These are phyloP conservation scores for Calonectria crousiana DNA, from an alignment of 2,329 filamentous ascomycete species.

Conservation along the genomic window DNA sequence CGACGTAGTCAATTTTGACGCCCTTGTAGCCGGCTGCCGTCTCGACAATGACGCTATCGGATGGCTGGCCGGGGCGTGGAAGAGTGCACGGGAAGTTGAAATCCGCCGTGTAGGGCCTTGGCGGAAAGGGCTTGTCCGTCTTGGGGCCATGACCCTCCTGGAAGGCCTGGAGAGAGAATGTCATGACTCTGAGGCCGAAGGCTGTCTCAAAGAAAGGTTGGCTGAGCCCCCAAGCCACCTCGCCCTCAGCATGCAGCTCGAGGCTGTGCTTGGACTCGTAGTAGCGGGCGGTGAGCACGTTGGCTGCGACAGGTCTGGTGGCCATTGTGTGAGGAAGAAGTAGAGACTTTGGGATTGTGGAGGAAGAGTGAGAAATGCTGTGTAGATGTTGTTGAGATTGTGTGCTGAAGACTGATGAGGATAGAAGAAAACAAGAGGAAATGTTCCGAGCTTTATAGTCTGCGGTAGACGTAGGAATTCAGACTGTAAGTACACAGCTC, in stretches of 20 bases:
- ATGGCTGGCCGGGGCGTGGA: background rate
- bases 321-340: background rate
- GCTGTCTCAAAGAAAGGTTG: background rate
- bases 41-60: background rate
- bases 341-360: background rate
- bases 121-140: background rate
- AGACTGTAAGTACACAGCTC: background rate
- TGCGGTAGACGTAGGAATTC: background rate
- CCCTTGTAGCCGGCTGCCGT: background rate
- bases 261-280: background rate
- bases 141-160: background rate
- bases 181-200: background rate
- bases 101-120: background rate
- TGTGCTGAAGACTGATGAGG: background rate
- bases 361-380: background rate
- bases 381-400: background rate
- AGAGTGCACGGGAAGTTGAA: background rate
- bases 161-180: background rate
- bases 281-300: background rate
- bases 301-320: background rate
- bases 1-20: background rate
- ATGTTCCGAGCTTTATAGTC: background rate
- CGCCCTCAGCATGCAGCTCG: background rate
- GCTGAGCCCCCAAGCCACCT: background rate
- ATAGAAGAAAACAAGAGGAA: background rate